Evolutionary conservation across 768 basidiomycete genomes (phyloP).

Genomic region (Galerina sulciceps): DNA sequence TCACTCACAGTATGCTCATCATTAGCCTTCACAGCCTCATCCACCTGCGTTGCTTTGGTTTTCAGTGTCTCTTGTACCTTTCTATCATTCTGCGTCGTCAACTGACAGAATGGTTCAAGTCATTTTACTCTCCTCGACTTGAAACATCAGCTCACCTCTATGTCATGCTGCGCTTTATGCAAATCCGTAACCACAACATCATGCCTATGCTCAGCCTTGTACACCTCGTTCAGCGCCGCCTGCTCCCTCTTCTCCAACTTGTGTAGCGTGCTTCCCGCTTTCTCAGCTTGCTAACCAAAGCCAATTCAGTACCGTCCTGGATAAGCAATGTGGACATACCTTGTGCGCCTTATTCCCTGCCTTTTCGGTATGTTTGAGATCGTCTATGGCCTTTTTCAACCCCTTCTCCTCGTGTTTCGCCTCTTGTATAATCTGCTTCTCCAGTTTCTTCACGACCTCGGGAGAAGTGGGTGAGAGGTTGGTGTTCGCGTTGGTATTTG

Average conservation of each 20-base stretch:
- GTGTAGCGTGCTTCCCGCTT: slow-evolving; percentile 22
- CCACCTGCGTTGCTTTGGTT: slow-evolving; percentile 26
- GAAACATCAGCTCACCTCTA: slow-evolving; percentile 35
- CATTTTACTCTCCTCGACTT: neutral
- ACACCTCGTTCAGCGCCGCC: slow-evolving; percentile 46
- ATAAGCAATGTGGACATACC: slow-evolving; percentile 1
- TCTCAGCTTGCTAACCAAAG: slow-evolving; percentile 2
- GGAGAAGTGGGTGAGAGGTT: slow-evolving; percentile 19
- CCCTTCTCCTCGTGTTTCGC: slow-evolving; percentile 53
- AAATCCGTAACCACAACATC: slow-evolving; percentile 48
- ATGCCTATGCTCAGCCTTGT: slow-evolving; percentile 56
- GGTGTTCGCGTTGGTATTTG: neutral
- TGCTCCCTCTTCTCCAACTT: slow-evolving; percentile 55
- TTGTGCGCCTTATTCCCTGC: slow-evolving; percentile 48
- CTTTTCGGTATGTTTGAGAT: slow-evolving; percentile 57
- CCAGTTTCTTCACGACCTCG: slow-evolving; percentile 35
- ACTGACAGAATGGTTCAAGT: slow-evolving; percentile 7
- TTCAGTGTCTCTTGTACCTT: slow-evolving; percentile 25
- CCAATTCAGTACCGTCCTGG: neutral
- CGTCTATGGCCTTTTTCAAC: slow-evolving; percentile 56
- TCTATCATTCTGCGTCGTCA: slow-evolving; percentile 19
- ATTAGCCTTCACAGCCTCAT: slow-evolving; percentile 25
- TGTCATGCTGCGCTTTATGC: slow-evolving; percentile 39
- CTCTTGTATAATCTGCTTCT: slow-evolving; percentile 52
- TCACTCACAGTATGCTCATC: slow-evolving; percentile 26